phyloP scores from a whole-genome alignment of 2,329 filamentous ascomycete species.

The Pyricularia grisea region DNA sequence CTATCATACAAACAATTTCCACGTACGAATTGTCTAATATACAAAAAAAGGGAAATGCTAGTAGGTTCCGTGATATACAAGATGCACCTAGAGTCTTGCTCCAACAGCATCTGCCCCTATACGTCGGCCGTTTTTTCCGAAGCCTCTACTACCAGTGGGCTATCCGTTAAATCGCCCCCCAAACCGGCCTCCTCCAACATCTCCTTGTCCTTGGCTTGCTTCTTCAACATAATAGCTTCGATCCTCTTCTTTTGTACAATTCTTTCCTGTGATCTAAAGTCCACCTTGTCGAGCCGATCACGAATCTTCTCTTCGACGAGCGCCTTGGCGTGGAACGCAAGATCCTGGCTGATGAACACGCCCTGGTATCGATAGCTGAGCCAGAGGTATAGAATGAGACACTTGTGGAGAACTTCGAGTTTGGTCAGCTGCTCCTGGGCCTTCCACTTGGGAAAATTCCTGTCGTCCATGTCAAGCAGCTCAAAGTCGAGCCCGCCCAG shows the following conservation, averaged over 20 bases:
- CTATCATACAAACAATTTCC: not conserved
- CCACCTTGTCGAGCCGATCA: conserved; percentile 48
- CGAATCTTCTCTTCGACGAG: conserved; percentile 72
- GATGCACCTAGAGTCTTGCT: not conserved
- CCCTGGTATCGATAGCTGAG: conserved; percentile 81
- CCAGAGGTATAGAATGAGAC: conserved; percentile 84
- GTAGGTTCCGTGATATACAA: not conserved
- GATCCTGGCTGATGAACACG: conserved; percentile 63
- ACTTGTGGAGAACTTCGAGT: conserved; percentile 73
- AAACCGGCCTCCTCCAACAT: conserved; percentile 10
- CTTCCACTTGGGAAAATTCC: conserved; percentile 13
- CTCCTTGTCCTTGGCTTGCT: conserved; percentile 8
- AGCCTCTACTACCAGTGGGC: not conserved
- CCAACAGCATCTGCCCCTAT: not conserved
- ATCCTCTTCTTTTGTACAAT: conserved; percentile 19
- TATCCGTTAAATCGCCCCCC: not conserved
- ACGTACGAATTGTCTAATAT: not conserved
- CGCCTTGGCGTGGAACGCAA: conserved; percentile 72
- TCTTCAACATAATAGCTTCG: conserved; percentile 10
- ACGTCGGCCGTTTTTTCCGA: not conserved
- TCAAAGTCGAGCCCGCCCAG: conserved; percentile 64
- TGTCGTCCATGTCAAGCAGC: conserved; percentile 51
- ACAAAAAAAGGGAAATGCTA: not conserved
- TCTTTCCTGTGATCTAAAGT: conserved; percentile 27
- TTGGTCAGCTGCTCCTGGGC: conserved; percentile 47